Conservation (phyloP, 148 eudicot species). For the Tetragonia tetragonoides region DNA sequence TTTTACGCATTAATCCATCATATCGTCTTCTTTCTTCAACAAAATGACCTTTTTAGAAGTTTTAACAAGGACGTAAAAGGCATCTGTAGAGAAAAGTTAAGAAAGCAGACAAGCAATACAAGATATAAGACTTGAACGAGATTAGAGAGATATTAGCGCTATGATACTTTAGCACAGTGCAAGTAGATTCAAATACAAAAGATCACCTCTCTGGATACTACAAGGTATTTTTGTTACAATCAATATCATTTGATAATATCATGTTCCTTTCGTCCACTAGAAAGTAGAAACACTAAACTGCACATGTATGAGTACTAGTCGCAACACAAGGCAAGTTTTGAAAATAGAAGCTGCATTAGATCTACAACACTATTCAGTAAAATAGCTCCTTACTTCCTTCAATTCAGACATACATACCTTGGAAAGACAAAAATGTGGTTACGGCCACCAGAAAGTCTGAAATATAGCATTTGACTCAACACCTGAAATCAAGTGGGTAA, state of each 20-base stretch:
- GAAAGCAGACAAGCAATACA: not conserved
- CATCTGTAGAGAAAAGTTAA: not conserved
- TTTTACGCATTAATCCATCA: not conserved
- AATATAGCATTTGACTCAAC: constrained; percentile 93
- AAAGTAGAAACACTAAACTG: not conserved
- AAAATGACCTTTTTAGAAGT: not conserved
- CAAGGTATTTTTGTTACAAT: not conserved
- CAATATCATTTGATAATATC: not conserved
- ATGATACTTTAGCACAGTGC: not conserved
- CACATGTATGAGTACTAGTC: not conserved
- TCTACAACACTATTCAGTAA: not conserved
- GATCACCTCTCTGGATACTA: not conserved
- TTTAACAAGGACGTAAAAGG: not conserved
- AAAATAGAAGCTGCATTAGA: not conserved
- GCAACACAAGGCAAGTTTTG: not conserved
- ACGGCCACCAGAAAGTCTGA: constrained; percentile 94
- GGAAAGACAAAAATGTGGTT: constrained; percentile 92
- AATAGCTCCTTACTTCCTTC: not conserved
- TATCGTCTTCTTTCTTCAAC: not conserved
- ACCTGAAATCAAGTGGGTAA: constrained; percentile 60
- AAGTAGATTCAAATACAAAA: not conserved
- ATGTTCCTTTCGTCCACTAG: not conserved
- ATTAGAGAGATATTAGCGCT: not conserved
- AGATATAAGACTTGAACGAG: not conserved
- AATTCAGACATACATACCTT: constrained; percentile 44